Percentiles rank a stretch among this genome's conserved stretches.
Conservation (phyloP, 345 rosid genomes). For the Psidium guajava region DNA sequence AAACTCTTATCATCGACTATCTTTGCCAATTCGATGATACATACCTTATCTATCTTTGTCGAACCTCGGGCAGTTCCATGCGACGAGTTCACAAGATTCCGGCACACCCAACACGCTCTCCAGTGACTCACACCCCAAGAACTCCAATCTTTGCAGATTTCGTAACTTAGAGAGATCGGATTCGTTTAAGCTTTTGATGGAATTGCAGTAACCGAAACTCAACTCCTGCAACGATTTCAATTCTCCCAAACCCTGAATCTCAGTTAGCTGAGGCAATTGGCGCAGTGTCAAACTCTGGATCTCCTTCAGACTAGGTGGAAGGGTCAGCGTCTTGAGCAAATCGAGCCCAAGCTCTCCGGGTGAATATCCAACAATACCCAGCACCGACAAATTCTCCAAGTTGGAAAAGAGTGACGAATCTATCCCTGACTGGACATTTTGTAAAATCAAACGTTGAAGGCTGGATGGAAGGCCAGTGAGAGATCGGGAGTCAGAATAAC, state of each 20-base stretch:
- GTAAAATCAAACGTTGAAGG: fast-evolving
- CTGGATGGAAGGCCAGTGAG: too few relatives aligned
- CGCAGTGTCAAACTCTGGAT: fast-evolving
- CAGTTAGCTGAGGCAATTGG: not conserved
- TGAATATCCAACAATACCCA: too few relatives aligned
- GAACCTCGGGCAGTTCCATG: not conserved
- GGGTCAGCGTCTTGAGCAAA: too few relatives aligned
- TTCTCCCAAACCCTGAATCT: not conserved
- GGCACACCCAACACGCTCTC: not conserved
- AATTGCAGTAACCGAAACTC: not conserved
- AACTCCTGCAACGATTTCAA: not conserved
- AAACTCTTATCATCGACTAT: not conserved
- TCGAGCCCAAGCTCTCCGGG: too few relatives aligned
- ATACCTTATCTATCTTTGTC: too few relatives aligned
- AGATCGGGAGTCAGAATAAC: too few relatives aligned
- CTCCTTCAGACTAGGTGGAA: not conserved
- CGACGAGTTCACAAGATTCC: not conserved
- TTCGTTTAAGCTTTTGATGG: not conserved
- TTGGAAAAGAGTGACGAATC: too few relatives aligned
- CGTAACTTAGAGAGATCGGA: too few relatives aligned
- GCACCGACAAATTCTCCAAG: too few relatives aligned
- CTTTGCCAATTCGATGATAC: not conserved
- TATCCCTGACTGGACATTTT: too few relatives aligned
- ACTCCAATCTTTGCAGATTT: too few relatives aligned
- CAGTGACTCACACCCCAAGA: too few relatives aligned